These are phyloP conservation scores for Xylariaceae sp. DNA, from an alignment of 2,329 filamentous ascomycete species.

Conservation along the genomic window DNA sequence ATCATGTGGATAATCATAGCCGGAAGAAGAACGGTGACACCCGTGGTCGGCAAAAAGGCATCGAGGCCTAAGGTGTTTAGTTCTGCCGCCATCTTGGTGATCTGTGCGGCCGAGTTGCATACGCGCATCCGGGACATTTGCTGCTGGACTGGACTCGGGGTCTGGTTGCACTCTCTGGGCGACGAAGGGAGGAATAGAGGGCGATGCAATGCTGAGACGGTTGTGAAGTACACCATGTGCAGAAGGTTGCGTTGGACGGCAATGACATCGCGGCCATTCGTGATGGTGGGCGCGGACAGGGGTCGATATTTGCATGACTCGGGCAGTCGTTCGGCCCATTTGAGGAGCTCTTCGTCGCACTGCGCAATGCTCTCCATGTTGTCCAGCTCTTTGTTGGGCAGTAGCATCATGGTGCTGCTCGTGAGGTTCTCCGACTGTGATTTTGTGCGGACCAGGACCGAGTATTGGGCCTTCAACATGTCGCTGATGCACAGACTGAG, in stretches of 20 bases:
- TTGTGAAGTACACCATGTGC: slow-evolving; percentile 92
- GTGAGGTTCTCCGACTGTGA: slow-evolving; percentile 72
- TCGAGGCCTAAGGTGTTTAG: slow-evolving; percentile 69
- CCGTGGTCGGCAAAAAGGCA: slow-evolving; percentile 77
- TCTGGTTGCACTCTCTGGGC: slow-evolving; percentile 46
- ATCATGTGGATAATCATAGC: slow-evolving; percentile 92
- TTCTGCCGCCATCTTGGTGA: slow-evolving; percentile 76
- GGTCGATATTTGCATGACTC: slow-evolving; percentile 63
- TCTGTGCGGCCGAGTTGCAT: slow-evolving; percentile 75
- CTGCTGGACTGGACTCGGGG: slow-evolving; percentile 68
- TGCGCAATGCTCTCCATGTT: slow-evolving; percentile 72
- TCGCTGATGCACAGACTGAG: slow-evolving; percentile 84
- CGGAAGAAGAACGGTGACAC: slow-evolving; percentile 83
- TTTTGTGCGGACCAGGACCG: slow-evolving; percentile 79
- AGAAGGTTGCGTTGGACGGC: slow-evolving; percentile 76
- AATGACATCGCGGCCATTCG: slow-evolving; percentile 55
- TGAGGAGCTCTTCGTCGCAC: slow-evolving; percentile 73
- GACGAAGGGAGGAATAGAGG: slow-evolving; percentile 81
- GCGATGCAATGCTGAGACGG: slow-evolving; percentile 82
- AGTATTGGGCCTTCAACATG: slow-evolving; percentile 87
- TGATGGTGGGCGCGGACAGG: slow-evolving; percentile 49
- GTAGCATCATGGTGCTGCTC: slow-evolving; percentile 77
- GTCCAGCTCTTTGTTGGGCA: slow-evolving; percentile 81
- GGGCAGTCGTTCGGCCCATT: slow-evolving; percentile 71
- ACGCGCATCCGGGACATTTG: slow-evolving; percentile 80